Percentiles rank a stretch among this genome's conserved stretches.
phyloP scores from a whole-genome alignment of 2,329 filamentous ascomycete species.

The Talaromyces sp. region DNA sequence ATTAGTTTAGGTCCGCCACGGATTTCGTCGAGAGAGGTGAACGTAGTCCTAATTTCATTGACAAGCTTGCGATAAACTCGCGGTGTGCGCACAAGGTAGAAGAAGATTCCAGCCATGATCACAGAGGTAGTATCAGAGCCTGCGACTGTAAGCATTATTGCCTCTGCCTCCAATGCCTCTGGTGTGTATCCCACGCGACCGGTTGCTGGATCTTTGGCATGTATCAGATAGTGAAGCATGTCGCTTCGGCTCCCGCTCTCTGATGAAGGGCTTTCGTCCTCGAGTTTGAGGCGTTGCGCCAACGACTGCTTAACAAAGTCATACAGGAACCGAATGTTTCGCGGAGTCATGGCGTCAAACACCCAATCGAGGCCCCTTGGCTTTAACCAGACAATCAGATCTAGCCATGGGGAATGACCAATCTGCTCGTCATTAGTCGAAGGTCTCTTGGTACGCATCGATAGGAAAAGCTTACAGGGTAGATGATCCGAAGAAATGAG shows the following conservation, averaged over 20 bases:
- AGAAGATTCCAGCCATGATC: not conserved
- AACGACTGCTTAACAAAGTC: slow-evolving; percentile 4
- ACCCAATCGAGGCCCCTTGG: slow-evolving; percentile 12
- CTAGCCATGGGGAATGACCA: slow-evolving; percentile 9
- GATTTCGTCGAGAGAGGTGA: not conserved
- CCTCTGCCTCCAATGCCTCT: slow-evolving; percentile 3
- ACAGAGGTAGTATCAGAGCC: slow-evolving; percentile 12
- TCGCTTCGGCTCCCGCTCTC: not conserved
- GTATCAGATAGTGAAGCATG: slow-evolving; percentile 10
- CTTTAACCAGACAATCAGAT: slow-evolving; percentile 13
- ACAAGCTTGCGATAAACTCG: not conserved
- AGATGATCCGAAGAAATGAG: not conserved
- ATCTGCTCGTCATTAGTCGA: not conserved
- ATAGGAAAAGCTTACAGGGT: not conserved
- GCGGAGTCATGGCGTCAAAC: not conserved
- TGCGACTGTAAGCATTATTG: slow-evolving; percentile 3
- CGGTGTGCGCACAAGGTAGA: slow-evolving; percentile 3
- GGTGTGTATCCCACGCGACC: not conserved
- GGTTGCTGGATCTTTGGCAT: slow-evolving; percentile 9
- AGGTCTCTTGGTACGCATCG: not conserved
- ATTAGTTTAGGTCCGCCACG: not conserved
- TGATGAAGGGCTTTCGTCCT: not conserved
- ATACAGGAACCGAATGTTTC: not conserved
- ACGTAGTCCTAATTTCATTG: not conserved
- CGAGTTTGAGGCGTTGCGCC: not conserved